Percentiles rank a stretch among this genome's conserved stretches.
These are phyloP conservation scores for Xylaria venustula DNA, from an alignment of 495 filamentous ascomycete genomes.

Conservation along the genomic window DNA sequence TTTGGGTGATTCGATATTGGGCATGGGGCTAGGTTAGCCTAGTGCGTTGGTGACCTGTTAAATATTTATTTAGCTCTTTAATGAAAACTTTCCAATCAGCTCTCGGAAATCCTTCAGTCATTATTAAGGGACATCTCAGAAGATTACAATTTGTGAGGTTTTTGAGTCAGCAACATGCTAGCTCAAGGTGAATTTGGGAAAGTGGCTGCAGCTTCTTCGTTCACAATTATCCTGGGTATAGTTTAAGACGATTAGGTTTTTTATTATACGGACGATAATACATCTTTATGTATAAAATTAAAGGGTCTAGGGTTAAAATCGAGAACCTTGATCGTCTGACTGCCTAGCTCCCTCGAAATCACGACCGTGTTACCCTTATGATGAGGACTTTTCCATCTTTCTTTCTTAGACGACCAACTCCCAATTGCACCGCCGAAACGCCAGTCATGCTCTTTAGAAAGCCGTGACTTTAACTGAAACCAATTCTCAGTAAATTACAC, in stretches of 20 bases:
- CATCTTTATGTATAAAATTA: slow-evolving; percentile 25
- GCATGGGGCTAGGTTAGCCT: too few species aligned
- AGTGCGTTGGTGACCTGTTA: too few species aligned
- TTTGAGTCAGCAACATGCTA: too few species aligned
- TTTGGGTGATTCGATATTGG: neutral
- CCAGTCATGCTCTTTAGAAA: slow-evolving; percentile 30
- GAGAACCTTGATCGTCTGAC: neutral
- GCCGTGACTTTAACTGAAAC: slow-evolving; percentile 23
- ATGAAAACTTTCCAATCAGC: too few species aligned
- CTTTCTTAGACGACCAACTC: slow-evolving; percentile 14
- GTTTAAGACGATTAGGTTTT: neutral
- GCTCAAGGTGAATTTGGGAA: too few species aligned
- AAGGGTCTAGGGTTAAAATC: slow-evolving; percentile 15
- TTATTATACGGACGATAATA: slow-evolving; percentile 19
- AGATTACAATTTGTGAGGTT: too few species aligned
- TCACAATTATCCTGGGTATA: too few species aligned
- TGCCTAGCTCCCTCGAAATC: neutral
- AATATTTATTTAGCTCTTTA: too few species aligned
- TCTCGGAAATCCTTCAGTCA: too few species aligned
- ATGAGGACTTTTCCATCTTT: slow-evolving; percentile 5
- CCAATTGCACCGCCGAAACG: slow-evolving; percentile 25
- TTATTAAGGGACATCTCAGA: too few species aligned
- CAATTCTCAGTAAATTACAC: neutral
- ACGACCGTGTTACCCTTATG: slow-evolving; percentile 7
- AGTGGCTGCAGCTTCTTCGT: too few species aligned